Base-by-base conservation (phyloP, 139 green algal genomes). In the Chlamydomonas applanata region DNA sequence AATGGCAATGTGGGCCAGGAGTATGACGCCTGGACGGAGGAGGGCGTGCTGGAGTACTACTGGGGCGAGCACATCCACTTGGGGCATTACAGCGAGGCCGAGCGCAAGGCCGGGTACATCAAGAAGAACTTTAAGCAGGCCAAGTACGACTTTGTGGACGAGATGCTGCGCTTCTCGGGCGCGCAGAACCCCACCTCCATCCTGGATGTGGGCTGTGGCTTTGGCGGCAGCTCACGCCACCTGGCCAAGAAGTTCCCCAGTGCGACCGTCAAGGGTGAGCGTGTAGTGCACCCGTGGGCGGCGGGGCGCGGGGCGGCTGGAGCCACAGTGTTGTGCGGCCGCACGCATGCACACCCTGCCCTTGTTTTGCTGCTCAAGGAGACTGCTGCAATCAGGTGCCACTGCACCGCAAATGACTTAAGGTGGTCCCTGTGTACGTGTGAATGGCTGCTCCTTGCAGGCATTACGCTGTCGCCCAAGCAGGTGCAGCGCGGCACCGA, bases 61-160 rank as follows among this genome's bases (percentile, higher is more conserved):
- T 98, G 94, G 94, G 94, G 94, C 13, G 94, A 98, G 74, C 94
- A 98, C 84, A 98, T 98, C 70, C 94, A 98, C 71, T 73, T 98
- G 59, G 94, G 94, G 2, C 94, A 95, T 68, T 98, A 98, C 79
- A 94, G 63, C 2, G 89, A 96, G 27, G 79, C 85, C 72, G 91
- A 97, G 79, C 79, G 86, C 4, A 66, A 63, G 17, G 45, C 53
- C 1, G 91, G 92, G 2, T 96, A 93, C 80, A 84, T 85, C 53
- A 94, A 94, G 72, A 97, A 95, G 77, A 83, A 97, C 76, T 98
- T 98, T 86, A 98, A 91, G 72, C 66, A 93, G 66, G 94, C 94
- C n/a, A 98, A 98, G 86, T 92, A 91, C 33, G 91, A 95, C 57
- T 98, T 98, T 73, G 77, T 95, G 19, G 91, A 98, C 33, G 82